These are phyloP conservation scores for Sinapis alba DNA, from an alignment of 441 rosid species.

Conservation along the genomic window DNA sequence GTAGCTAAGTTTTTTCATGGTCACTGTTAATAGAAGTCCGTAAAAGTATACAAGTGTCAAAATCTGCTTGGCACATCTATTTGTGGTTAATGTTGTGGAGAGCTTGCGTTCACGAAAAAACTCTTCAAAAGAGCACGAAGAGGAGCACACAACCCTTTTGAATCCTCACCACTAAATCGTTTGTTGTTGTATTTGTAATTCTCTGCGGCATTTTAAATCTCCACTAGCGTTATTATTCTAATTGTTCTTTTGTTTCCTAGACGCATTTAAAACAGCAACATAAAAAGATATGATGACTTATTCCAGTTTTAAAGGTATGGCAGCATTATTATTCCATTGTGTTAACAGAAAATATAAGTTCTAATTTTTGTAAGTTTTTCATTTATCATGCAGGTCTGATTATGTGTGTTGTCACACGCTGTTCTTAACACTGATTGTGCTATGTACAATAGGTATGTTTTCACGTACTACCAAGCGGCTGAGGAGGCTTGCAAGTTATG, in stretches of 20 bases:
- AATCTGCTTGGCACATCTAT: not conserved
- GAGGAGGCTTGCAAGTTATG: not conserved
- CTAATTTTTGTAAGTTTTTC: not conserved
- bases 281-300: not conserved
- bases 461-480: not conserved
- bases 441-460: not conserved
- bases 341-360: not conserved
- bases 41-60: not conserved
- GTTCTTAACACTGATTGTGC: not conserved
- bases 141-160: not conserved
- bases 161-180: slow-evolving; percentile 18
- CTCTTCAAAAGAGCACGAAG: slow-evolving; percentile 30
- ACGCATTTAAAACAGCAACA: not conserved
- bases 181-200: not conserved
- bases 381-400: not conserved
- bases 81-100: slow-evolving; percentile 17
- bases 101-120: slow-evolving; percentile 31
- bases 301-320: not conserved
- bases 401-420: not conserved
- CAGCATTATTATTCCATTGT: not conserved
- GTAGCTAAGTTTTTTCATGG: not conserved
- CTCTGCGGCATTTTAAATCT: not conserved
- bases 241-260: not conserved
- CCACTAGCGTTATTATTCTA: not conserved
- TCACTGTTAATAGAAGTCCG: not conserved